A percentile compares a stretch with the other conserved stretches of the same genome.
These are phyloP conservation scores for Ambrosia trifida DNA, from an alignment of 129 eudicot species.

Conservation along the genomic window DNA sequence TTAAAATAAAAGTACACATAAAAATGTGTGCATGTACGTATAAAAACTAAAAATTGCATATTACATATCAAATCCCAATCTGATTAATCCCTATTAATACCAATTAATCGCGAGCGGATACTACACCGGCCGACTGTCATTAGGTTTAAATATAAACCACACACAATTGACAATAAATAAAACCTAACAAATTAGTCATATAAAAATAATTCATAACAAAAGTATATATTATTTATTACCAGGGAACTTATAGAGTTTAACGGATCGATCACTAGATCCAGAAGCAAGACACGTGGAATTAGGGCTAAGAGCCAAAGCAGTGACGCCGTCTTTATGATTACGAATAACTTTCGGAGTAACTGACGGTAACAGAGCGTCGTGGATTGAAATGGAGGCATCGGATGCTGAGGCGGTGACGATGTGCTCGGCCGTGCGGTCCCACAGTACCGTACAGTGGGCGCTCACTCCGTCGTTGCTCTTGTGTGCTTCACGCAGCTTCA, in stretches of 20 bases:
- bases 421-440: slow-evolving; percentile 61
- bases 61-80: too few species aligned
- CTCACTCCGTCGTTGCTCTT: slow-evolving; percentile 48
- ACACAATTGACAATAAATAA: not conserved
- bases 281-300: slow-evolving; percentile 96
- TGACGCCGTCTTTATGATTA: slow-evolving; percentile 87
- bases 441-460: slow-evolving; percentile 62
- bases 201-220: not conserved
- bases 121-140: not conserved
- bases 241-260: slow-evolving; percentile 90
- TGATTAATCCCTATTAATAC: too few species aligned
- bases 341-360: slow-evolving; percentile 48
- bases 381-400: slow-evolving; percentile 66
- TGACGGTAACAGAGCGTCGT: slow-evolving; percentile 55
- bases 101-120: too few species aligned
- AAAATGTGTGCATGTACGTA: too few species aligned
- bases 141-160: not conserved
- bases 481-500: slow-evolving; percentile 94
- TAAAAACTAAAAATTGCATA: too few species aligned
- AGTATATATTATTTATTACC: slow-evolving; percentile 32
- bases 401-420: slow-evolving; percentile 83
- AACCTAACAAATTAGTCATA: not conserved
- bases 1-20: too few species aligned
- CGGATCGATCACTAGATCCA: slow-evolving; percentile 82
- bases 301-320: slow-evolving; percentile 78